Conservation (phyloP, 139 green algal genomes). For the Picochlorum sp. region DNA sequence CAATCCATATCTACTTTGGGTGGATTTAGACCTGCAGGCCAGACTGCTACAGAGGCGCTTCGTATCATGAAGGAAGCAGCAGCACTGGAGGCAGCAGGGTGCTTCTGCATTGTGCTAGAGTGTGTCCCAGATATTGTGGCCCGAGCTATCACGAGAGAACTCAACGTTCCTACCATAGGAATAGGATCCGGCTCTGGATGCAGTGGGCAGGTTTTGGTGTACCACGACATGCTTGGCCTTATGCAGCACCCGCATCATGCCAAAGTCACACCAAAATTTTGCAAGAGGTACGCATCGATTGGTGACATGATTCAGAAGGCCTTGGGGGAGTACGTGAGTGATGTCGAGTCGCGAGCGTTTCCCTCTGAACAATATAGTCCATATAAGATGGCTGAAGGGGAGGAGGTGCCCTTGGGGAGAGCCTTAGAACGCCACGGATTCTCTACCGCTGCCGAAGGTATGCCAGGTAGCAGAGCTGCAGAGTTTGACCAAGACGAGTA, state of each 20-base stretch:
- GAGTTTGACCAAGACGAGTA: neutral
- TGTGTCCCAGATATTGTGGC: constrained; percentile 84
- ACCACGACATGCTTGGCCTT: constrained; percentile 98
- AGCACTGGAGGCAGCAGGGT: constrained; percentile 76
- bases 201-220: constrained; percentile 95
- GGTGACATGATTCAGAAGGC: constrained; percentile 59
- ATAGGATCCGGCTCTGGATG: constrained; percentile 80
- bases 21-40: constrained; percentile 87
- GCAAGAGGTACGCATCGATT: constrained; percentile 89
- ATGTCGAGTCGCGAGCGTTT: constrained; percentile 64
- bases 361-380: constrained; percentile 62
- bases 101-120: constrained; percentile 92
- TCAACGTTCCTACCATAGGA: constrained; percentile 93
- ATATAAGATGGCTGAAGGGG: constrained; percentile 54
- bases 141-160: constrained; percentile 66
- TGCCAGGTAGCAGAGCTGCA: neutral
- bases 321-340: constrained; percentile 59
- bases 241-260: constrained; percentile 95
- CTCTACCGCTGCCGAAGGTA: constrained; percentile 24
- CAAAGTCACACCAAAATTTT: constrained; percentile 98
- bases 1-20: constrained; percentile 60
- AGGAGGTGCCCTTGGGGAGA: constrained; percentile 34
- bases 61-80: constrained; percentile 51
- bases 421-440: constrained; percentile 34
- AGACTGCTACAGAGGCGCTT: constrained; percentile 59